Evolutionary conservation across 495 filamentous ascomycete species (phyloP).

Genomic region (Neurospora discreta): DNA sequence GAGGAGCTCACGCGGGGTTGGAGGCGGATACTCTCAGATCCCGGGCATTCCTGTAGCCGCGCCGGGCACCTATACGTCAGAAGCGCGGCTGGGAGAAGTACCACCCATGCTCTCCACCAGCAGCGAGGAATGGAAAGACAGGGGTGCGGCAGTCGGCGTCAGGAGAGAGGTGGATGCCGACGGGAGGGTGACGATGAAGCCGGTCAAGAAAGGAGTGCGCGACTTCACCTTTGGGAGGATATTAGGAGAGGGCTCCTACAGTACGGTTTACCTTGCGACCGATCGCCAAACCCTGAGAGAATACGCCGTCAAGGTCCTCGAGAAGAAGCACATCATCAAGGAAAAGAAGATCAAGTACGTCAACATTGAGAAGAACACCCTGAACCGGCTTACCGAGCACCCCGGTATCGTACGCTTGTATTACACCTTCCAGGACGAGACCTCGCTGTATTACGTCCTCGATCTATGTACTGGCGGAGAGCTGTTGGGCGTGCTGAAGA

Average conservation of each 20-base stretch:
- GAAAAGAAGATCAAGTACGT: conserved; percentile 99
- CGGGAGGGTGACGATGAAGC: conserved; percentile 68
- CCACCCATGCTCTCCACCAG: conserved; percentile 57
- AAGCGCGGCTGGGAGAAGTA: not conserved
- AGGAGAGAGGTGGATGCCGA: conserved; percentile 73
- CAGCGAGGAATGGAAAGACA: conserved; percentile 93
- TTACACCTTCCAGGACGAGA: conserved; percentile 97
- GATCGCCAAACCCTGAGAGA: conserved; percentile 93
- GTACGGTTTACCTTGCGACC: conserved; percentile 88
- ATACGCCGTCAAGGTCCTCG: conserved; percentile 96
- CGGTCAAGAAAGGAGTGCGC: conserved; percentile 91
- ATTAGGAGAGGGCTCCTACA: conserved; percentile 95
- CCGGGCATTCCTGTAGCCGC: conserved; percentile 26
- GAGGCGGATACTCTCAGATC: conserved; percentile 34
- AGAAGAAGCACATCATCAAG: conserved; percentile 99
- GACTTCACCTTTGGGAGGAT: conserved; percentile 93
- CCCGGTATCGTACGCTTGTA: conserved; percentile 95
- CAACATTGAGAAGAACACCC: conserved; percentile 97
- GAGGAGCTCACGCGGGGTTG: conserved; percentile 55
- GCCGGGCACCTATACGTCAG: conserved; percentile 37
- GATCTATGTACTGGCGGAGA: conserved; percentile 91
- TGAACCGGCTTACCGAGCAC: conserved; percentile 92
- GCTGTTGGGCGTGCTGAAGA: conserved; percentile 84
- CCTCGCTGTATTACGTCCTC: conserved; percentile 91
- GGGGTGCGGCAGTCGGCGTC: conserved; percentile 70